Base-by-base conservation (phyloP, 129 eudicot genomes). In the Centella asiatica region DNA sequence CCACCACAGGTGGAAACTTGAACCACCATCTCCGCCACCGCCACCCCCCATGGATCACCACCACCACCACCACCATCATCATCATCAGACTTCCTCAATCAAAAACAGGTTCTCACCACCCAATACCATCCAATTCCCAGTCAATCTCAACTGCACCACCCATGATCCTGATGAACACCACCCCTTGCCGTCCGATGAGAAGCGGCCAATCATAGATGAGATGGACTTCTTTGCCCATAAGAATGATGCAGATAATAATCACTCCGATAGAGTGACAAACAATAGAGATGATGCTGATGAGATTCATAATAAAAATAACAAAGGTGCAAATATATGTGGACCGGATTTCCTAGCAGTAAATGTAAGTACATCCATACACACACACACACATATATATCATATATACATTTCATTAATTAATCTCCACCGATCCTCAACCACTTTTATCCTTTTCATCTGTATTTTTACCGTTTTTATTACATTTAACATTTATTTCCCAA, bases 201-300 rank as follows among this genome's bases (percentile, higher is more conserved):
- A 71, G 51, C 70, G 72, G 27, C 14, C 68, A 4, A 36, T 64
- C 31, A 72, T 78, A n/a, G 74, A 64, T 25, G 94, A 78, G 73
- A 74, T 81, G 70, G 94, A 85, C 67, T 85, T 85, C 50, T 85
- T 85, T 71, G 69, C 67, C 25, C 69, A 68, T 33, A 70, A 75
- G 37, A 75, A 72, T 50, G 71, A 62, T 13, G 52, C 54, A 1
- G 64, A 65, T 13, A 20, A n/a, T 28, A 23, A 52, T 20, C 24
- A 24, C 25, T 54, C 44, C 25, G 40, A 51, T 1, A 49, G 47
- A 42, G 0, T 62, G 26, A 71, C 65, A 10, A 42, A 46, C 12
- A 22, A 27, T 11, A n/a, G n/a, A n/a, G n/a, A n/a, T n/a, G n/a
- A n/a, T n/a, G n/a, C n/a, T n/a, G n/a, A n/a, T n/a, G n/a, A n/a